phyloP scores from a whole-genome alignment of 352 stramenopile genomes.

The Pilasporangium apinafurcum region DNA sequence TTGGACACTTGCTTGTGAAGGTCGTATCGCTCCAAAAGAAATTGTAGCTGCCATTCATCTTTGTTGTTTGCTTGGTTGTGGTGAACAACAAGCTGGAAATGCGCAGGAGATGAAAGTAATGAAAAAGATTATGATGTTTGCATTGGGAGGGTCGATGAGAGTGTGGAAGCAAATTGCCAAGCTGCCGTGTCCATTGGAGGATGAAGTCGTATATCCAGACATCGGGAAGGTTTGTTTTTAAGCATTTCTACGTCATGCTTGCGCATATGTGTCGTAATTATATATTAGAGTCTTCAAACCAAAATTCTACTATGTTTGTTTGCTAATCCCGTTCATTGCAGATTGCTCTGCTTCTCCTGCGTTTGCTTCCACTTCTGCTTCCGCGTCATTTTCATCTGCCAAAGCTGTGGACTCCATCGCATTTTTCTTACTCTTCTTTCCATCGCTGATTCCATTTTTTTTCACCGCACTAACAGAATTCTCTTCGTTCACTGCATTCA shows the following conservation, averaged over 20 bases:
- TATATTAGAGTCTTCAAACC: not conserved
- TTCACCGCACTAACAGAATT: too few species aligned
- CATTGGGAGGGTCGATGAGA: conserved; percentile 48
- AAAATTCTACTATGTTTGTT: conserved; percentile 7
- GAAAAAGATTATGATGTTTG: conserved; percentile 55
- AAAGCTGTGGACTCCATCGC: not conserved
- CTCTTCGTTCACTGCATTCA: too few species aligned
- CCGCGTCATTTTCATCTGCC: not conserved
- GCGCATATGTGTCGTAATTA: too few species aligned
- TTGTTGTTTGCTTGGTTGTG: conserved; percentile 39
- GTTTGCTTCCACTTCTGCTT: conserved; percentile 1
- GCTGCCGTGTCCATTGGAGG: conserved; percentile 27
- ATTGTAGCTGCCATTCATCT: conserved; percentile 45
- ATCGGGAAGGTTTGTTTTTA: not conserved
- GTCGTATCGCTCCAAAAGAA: conserved; percentile 20
- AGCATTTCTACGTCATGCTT: too few species aligned
- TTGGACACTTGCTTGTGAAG: conserved; percentile 39
- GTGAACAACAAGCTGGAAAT: not conserved
- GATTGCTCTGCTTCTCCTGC: not conserved
- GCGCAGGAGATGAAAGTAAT: conserved; percentile 19
- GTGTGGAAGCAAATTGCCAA: conserved; percentile 66
- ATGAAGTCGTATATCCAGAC: conserved; percentile 33
- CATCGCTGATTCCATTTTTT: too few species aligned
- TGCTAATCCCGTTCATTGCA: not conserved
- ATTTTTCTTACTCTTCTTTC: conserved; percentile 2